phyloP scores from a whole-genome alignment of 345 rosid genomes.

The Carallia pectinifolia region DNA sequence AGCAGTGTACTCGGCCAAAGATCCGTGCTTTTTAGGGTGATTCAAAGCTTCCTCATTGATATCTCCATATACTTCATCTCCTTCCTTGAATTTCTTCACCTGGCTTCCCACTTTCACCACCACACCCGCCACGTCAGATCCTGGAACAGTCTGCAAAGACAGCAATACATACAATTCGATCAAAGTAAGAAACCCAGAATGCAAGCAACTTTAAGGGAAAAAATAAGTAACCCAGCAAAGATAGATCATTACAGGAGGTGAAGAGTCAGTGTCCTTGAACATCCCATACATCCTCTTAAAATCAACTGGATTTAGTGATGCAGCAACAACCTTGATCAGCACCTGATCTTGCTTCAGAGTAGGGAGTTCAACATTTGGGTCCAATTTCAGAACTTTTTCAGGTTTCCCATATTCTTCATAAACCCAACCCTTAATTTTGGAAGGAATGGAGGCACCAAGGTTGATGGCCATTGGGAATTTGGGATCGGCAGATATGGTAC shows the following conservation, averaged over 20 bases:
- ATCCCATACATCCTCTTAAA: constrained; percentile 6
- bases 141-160: constrained; percentile 12
- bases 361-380: constrained; percentile 7
- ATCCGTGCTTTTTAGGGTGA: constrained; percentile 11
- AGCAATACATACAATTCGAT: no score
- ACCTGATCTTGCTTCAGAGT: constrained; percentile 18
- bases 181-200: not conserved
- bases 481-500: not conserved
- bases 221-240: no score
- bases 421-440: constrained; percentile 16
- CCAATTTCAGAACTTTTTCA: constrained; percentile 2
- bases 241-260: constrained; percentile 5
- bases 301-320: constrained; percentile 20
- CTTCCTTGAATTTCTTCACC: constrained; percentile 15
- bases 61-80: constrained; percentile 28
- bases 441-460: constrained; percentile 3
- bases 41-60: constrained; percentile 5
- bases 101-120: constrained; percentile 23
- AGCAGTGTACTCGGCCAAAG: constrained; percentile 24
- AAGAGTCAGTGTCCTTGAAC: constrained; percentile 10
- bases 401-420: constrained; percentile 11
- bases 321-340: constrained; percentile 18
- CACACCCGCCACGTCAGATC: constrained; percentile 26
- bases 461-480: not conserved
- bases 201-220: not conserved